phyloP scores from a whole-genome alignment of 2,329 filamentous ascomycete genomes.

The Aspergillus ibericus region DNA sequence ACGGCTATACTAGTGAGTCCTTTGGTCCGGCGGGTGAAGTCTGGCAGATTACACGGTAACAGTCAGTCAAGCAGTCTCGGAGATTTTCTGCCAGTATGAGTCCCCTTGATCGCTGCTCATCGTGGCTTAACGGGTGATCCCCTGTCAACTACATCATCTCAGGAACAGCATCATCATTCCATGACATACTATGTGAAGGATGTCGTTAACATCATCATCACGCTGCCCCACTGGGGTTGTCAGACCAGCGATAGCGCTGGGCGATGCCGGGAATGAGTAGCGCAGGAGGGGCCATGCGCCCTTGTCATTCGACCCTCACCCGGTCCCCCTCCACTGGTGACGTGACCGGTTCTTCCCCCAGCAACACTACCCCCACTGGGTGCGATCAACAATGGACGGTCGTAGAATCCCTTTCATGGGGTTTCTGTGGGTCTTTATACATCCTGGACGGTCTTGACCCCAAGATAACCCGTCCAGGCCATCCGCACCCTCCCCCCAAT shows the following conservation, averaged over 20 bases:
- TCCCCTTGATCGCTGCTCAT: neutral
- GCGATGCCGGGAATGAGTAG: neutral
- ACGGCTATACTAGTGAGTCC: neutral
- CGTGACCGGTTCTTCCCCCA: neutral
- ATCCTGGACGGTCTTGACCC: neutral
- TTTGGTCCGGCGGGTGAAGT: neutral
- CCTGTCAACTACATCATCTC: neutral
- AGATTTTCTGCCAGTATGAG: no score
- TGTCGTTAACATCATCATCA: constrained; percentile 5
- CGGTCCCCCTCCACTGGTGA: neutral
- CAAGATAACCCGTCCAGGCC: neutral
- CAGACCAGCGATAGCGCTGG: neutral
- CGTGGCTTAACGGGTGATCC: neutral
- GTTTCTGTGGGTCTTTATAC: neutral
- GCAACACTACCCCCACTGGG: neutral
- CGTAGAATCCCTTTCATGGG: neutral
- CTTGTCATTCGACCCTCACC: neutral
- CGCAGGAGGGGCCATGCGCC: neutral
- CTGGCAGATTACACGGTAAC: neutral
- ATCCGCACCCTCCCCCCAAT: neutral
- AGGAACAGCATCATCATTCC: neutral
- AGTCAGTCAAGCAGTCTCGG: neutral
- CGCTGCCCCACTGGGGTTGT: neutral
- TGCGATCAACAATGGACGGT: neutral
- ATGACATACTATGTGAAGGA: neutral